Base-by-base conservation (phyloP, 345 rosid genomes). In the Gossypium rotundifolium region DNA sequence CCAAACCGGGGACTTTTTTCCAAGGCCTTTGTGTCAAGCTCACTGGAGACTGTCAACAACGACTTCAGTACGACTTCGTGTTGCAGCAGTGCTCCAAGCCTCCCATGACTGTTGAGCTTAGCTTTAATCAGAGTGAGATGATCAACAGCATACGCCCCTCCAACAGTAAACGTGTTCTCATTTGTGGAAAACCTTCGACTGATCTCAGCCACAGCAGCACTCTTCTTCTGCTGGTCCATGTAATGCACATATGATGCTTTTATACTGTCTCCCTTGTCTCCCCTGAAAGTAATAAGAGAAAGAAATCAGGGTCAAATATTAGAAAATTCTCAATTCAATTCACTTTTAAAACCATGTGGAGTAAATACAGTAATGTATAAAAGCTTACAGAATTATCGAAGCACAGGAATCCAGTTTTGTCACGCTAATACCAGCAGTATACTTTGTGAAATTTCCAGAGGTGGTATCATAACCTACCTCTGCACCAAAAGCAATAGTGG, bases 221-320 rank as follows among this genome's bases (percentile, higher is more conserved):
- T 88, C 83, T 76, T 90, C 92, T 90, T 91, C 16, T 71, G 75
- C 54, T 79, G 80, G 72, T 91, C 99, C 29, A 91, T 73, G 79
- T 88, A 85, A 54, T 95, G 97, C n/a, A 91, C 71, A 76, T 91
- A 95, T 0, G 99, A 86, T 44, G 89, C 97, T 80, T 78, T 89
- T 61, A 95, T 81, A 13, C 91, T 81, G 83, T 93, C 97, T 68
- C 97, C 99, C 81, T 88, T 95, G 83, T 95, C 98, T 71, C 92
- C 99, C 78, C 99, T 95, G 79, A 27, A 25, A 60, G n/a, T 12
- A 13, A 25, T 12, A 25, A 4, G 17, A 16, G 6, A 18, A 6
- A 2, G 13, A 65, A 49, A 11, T 14, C 9, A 67, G 20, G 17
- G 20, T 48, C 44, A 45, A n/a, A 7, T 4, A 40, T 52, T 44